Conservation (phyloP, 805 yeast species). For the Candida suzukii region DNA sequence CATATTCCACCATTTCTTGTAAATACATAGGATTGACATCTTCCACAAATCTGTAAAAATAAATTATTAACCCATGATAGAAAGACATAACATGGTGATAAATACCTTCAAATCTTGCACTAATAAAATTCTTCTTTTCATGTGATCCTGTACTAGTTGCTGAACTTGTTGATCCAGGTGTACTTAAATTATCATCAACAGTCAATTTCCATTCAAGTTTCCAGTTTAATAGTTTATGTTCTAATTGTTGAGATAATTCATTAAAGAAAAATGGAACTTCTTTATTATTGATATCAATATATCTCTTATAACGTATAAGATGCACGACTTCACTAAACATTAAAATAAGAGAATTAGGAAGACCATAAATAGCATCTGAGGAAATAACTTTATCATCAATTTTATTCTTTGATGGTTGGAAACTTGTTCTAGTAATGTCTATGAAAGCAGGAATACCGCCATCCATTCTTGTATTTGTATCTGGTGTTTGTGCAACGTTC, state of each 20-base stretch:
- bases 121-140: slow-evolving; percentile 27
- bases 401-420: slow-evolving; percentile 33
- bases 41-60: slow-evolving; percentile 59
- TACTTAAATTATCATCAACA: slow-evolving; percentile 13
- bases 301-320: slow-evolving; percentile 54
- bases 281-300: slow-evolving; percentile 31
- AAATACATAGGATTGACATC: slow-evolving; percentile 46
- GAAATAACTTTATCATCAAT: slow-evolving; percentile 53
- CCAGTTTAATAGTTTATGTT: slow-evolving; percentile 56
- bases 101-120: slow-evolving; percentile 62
- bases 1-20: slow-evolving; percentile 56
- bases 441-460: slow-evolving; percentile 30
- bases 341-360: slow-evolving; percentile 72
- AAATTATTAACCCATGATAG: slow-evolving; percentile 63
- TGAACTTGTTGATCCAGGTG: background rate
- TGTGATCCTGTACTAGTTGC: background rate
- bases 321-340: slow-evolving; percentile 69
- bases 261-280: slow-evolving; percentile 28
- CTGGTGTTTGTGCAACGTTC: slow-evolving; percentile 21
- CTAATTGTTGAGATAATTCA: slow-evolving; percentile 32
- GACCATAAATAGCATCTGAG: slow-evolving; percentile 75
- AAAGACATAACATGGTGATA: slow-evolving; percentile 78
- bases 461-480: slow-evolving; percentile 1
- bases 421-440: slow-evolving; percentile 33
- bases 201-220: slow-evolving; percentile 63